These are phyloP conservation scores for Aspergillus sclerotioniger DNA, from an alignment of 495 filamentous ascomycete species.

Conservation along the genomic window DNA sequence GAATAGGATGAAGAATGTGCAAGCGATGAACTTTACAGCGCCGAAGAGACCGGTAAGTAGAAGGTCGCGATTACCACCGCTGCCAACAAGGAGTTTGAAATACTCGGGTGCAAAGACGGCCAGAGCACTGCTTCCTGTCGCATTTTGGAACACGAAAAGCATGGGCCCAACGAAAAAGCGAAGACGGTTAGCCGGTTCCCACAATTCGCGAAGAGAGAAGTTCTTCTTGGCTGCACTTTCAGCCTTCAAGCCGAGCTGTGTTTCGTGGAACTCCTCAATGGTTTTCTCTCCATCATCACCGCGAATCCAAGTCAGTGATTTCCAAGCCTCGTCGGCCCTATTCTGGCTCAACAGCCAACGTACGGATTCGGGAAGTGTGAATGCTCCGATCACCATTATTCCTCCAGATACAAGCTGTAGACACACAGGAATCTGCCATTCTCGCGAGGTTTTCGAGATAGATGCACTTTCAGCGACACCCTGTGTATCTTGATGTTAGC, in stretches of 20 bases:
- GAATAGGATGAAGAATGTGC: slow-evolving; percentile 46
- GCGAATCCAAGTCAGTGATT: slow-evolving; percentile 48
- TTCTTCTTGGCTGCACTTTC: slow-evolving; percentile 29
- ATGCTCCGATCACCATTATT: slow-evolving; percentile 44
- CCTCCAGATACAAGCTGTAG: slow-evolving; percentile 49
- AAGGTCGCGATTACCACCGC: slow-evolving; percentile 35
- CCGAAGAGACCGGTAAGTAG: slow-evolving; percentile 52
- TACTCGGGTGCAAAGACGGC: slow-evolving; percentile 39
- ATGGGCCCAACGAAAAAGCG: slow-evolving; percentile 27
- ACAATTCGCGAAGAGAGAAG: slow-evolving; percentile 24
- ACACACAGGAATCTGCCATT: slow-evolving; percentile 57
- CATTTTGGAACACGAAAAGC: slow-evolving; percentile 25
- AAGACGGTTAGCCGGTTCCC: neutral
- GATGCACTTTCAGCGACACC: neutral
- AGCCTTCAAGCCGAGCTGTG: slow-evolving; percentile 28
- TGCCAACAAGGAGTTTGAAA: slow-evolving; percentile 45
- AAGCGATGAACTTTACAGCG: slow-evolving; percentile 47
- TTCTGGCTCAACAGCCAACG: slow-evolving; percentile 52
- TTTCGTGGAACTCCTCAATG: slow-evolving; percentile 8
- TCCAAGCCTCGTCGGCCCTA: slow-evolving; percentile 48
- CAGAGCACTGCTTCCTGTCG: slow-evolving; percentile 10
- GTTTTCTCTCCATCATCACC: slow-evolving; percentile 34
- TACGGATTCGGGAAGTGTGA: slow-evolving; percentile 47
- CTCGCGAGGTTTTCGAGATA: slow-evolving; percentile 27
- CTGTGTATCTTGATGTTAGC: neutral